Conservation (phyloP, 2,329 filamentous ascomycete genomes). For the Pseudogymnoascus verrucosus region DNA sequence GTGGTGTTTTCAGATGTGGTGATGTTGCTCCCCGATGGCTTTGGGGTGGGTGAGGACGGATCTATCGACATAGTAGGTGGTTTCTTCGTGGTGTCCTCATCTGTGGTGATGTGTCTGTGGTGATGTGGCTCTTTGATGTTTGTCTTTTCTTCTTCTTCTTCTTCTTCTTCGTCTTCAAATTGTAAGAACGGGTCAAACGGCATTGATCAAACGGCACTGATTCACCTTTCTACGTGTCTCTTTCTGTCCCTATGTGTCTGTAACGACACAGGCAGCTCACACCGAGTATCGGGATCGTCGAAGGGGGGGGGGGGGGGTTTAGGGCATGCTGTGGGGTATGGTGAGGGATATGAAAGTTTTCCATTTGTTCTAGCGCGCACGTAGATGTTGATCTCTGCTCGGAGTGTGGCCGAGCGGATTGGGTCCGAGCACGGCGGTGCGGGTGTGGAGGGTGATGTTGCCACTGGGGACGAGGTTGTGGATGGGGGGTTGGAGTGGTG, state of each 20-base stretch:
- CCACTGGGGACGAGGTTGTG: background rate
- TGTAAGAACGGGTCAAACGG: background rate
- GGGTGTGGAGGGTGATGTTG: background rate
- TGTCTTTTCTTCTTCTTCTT: too few relatives aligned
- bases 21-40: background rate
- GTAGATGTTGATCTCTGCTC: background rate
- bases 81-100: too few relatives aligned
- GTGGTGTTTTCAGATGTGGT: background rate
- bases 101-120: too few relatives aligned
- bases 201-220: background rate
- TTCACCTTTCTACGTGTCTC: background rate
- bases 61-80: background rate
- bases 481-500: background rate
- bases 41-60: background rate
- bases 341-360: background rate
- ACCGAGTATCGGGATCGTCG: background rate
- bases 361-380: background rate
- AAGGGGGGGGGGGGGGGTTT: background rate
- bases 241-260: background rate
- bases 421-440: background rate
- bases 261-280: background rate
- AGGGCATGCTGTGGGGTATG: background rate
- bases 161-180: too few relatives aligned
- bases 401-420: background rate
- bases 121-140: too few relatives aligned